phyloP scores from a whole-genome alignment of 2,329 filamentous ascomycete genomes.

The Pleomassaria siparia region DNA sequence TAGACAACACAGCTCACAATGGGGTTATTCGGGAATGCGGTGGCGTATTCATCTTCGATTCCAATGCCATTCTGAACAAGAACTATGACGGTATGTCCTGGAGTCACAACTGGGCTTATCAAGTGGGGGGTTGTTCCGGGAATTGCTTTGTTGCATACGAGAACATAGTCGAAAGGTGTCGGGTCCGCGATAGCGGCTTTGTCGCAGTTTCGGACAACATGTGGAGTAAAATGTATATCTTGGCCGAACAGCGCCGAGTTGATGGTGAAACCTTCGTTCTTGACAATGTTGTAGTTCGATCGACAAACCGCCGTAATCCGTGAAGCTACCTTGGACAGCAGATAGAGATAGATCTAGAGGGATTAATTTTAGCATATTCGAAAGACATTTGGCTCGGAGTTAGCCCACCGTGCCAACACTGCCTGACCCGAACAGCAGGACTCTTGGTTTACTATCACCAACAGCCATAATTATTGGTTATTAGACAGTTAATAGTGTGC shows the following conservation, averaged over 20 bases:
- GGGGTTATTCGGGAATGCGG: slow-evolving; percentile 53
- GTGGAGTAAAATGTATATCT: slow-evolving; percentile 37
- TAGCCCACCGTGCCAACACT: slow-evolving; percentile 39
- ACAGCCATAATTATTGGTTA: slow-evolving; percentile 10
- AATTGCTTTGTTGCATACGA: slow-evolving; percentile 52
- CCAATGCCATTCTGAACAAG: slow-evolving; percentile 64
- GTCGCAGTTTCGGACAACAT: slow-evolving; percentile 36
- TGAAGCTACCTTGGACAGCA: slow-evolving; percentile 43
- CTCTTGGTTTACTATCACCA: slow-evolving; percentile 12
- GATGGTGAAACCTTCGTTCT: slow-evolving; percentile 45
- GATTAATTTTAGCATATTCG: background rate
- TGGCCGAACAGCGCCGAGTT: slow-evolving; percentile 43
- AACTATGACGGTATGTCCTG: slow-evolving; percentile 54
- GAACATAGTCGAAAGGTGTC: slow-evolving; percentile 49
- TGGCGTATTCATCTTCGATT: slow-evolving; percentile 58
- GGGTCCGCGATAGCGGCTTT: slow-evolving; percentile 34
- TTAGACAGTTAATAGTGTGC: background rate
- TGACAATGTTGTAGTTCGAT: slow-evolving; percentile 48
- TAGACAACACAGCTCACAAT: slow-evolving; percentile 61
- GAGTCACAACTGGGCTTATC: slow-evolving; percentile 45
- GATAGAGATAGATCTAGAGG: slow-evolving; percentile 41
- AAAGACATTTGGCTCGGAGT: background rate
- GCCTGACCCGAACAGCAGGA: slow-evolving; percentile 48
- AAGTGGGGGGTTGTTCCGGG: slow-evolving; percentile 40
- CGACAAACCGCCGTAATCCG: slow-evolving; percentile 49